These are phyloP conservation scores for Malassezia caprae DNA, from an alignment of 1,284 basidiomycete genomes.

Conservation along the genomic window DNA sequence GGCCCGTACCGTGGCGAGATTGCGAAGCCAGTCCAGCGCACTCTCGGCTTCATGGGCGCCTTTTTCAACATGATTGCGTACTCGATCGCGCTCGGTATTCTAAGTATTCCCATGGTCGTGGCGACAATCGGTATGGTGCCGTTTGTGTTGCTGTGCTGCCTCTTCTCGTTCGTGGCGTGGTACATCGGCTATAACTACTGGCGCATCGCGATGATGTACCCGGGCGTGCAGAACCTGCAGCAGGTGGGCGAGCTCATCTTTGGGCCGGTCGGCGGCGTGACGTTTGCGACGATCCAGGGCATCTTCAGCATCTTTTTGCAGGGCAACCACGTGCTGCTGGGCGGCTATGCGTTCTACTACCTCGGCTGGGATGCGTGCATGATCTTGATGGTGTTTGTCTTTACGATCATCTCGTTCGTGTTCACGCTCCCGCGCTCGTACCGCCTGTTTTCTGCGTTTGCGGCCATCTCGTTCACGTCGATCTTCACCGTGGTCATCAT, in stretches of 20 bases:
- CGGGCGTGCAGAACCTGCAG: constrained; percentile 34
- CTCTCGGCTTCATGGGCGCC: constrained; percentile 31
- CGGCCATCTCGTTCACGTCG: constrained; percentile 33
- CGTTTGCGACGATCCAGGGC: constrained; percentile 22
- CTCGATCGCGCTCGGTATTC: constrained; percentile 34
- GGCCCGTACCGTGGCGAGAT: constrained; percentile 7
- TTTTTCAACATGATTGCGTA: constrained; percentile 37
- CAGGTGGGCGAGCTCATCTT: constrained; percentile 37
- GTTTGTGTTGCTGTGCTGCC: constrained; percentile 25
- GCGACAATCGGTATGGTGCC: constrained; percentile 36
- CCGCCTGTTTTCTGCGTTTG: constrained; percentile 30
- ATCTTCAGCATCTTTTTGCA: constrained; percentile 33
- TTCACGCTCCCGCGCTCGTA: constrained; percentile 36
- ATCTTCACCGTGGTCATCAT: constrained; percentile 34
- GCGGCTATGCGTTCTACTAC: constrained; percentile 28
- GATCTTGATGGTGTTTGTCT: constrained; percentile 26
- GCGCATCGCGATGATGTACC: constrained; percentile 31
- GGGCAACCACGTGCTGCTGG: constrained; percentile 35
- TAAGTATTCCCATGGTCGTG: constrained; percentile 30
- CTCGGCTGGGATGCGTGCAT: constrained; percentile 34
- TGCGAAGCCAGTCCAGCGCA: not conserved
- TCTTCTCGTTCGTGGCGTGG: constrained; percentile 28
- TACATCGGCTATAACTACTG: constrained; percentile 33
- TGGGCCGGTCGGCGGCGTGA: constrained; percentile 23
- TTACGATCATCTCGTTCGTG: constrained; percentile 32